phyloP scores from a whole-genome alignment of 306 rosid species.

The Cicer cuneatum region DNA sequence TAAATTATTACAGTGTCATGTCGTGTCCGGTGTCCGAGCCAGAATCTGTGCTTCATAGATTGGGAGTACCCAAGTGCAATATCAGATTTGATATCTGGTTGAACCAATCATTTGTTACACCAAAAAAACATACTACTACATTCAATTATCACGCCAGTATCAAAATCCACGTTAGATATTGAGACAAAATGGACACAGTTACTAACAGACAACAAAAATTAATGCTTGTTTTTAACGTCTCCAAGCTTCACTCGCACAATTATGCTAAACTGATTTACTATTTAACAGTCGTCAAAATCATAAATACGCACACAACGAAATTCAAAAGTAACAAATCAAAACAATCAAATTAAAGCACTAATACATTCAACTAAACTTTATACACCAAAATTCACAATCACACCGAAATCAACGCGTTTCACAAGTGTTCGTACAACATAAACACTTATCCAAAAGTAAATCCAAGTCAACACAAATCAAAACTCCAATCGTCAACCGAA shows the following conservation, averaged over 20 bases:
- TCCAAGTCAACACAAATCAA: constrained; percentile 27
- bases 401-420: not conserved
- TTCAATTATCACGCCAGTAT: not conserved
- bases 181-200: not conserved
- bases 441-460: not conserved
- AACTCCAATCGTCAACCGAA: constrained; percentile 36
- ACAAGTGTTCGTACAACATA: not conserved
- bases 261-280: not conserved
- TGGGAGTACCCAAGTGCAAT: too few relatives aligned
- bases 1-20: too few relatives aligned
- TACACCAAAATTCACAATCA: constrained; percentile 10
- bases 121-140: not conserved
- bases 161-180: not conserved
- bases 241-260: not conserved
- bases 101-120: too few relatives aligned
- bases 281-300: not conserved
- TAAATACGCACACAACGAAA: not conserved
- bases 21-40: too few relatives aligned
- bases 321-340: not conserved
- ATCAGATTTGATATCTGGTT: too few relatives aligned
- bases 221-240: not conserved
- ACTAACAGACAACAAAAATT: not conserved
- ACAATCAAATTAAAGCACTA: constrained; percentile 19
- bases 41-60: too few relatives aligned
- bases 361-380: not conserved